Percentiles rank a stretch among this genome's conserved stretches.
These are phyloP conservation scores for Lipomyces japonicus DNA, from an alignment of 805 yeast species.

Conservation along the genomic window DNA sequence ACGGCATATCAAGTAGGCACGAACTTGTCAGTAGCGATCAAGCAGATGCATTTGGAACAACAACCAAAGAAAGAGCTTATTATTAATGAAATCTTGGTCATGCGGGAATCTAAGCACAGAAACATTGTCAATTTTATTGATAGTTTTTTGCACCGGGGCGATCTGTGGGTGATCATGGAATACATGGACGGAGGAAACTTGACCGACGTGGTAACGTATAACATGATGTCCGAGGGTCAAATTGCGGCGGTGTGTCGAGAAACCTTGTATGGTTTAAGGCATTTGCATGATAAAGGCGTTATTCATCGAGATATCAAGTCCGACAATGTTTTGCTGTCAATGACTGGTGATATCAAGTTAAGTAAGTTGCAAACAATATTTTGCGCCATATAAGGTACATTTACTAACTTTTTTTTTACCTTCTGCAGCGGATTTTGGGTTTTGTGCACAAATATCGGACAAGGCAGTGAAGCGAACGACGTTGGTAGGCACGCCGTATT, in stretches of 20 bases:
- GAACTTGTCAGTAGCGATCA: conserved; percentile 71
- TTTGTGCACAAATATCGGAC: conserved; percentile 90
- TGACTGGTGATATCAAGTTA: conserved; percentile 83
- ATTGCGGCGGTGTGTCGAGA: conserved; percentile 94
- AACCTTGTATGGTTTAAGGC: conserved; percentile 78
- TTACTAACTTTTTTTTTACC: background rate
- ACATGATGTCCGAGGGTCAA: conserved; percentile 86
- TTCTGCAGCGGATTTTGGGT: conserved; percentile 73
- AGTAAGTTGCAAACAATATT: conserved; percentile 34
- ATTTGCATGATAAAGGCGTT: conserved; percentile 86
- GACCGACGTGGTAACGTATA: conserved; percentile 91
- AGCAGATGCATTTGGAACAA: conserved; percentile 90
- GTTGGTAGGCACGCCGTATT: conserved; percentile 98
- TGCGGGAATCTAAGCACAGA: conserved; percentile 85
- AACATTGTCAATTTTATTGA: conserved; percentile 94
- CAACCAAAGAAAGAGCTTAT: conserved; percentile 96
- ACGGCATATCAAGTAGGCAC: conserved; percentile 63
- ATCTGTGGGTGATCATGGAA: conserved; percentile 96
- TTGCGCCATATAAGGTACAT: background rate
- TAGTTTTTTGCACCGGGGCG: conserved; percentile 64
- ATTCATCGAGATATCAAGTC: conserved; percentile 96
- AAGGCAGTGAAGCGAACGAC: conserved; percentile 85
- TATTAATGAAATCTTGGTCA: conserved; percentile 90
- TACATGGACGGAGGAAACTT: conserved; percentile 98
- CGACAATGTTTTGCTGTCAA: conserved; percentile 79